phyloP scores from a whole-genome alignment of 2,329 filamentous ascomycete species.

The Ascochyta clinopodiicola region DNA sequence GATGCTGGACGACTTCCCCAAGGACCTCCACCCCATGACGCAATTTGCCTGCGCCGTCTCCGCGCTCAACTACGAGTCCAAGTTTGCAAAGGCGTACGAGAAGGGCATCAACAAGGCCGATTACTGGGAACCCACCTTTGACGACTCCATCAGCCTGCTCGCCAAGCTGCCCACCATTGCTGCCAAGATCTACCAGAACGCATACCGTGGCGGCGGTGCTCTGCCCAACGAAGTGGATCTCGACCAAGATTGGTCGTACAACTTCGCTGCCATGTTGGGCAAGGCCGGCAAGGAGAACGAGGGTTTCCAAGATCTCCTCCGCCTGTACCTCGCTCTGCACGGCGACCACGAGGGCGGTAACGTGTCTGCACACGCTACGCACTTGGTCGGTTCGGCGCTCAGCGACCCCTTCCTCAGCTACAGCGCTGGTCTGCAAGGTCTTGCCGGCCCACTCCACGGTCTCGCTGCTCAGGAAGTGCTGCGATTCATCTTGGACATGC shows the following conservation, averaged over 20 bases:
- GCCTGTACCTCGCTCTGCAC: constrained; percentile 93
- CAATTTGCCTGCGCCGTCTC: constrained; percentile 95
- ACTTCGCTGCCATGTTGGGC: constrained; percentile 95
- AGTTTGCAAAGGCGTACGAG: constrained; percentile 93
- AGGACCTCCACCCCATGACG: constrained; percentile 95
- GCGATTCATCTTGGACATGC: constrained; percentile 96
- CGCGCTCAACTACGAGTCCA: constrained; percentile 92
- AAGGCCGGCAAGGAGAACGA: constrained; percentile 87
- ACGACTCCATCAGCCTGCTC: constrained; percentile 90
- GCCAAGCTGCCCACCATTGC: constrained; percentile 97
- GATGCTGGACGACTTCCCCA: constrained; percentile 89
- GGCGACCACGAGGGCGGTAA: constrained; percentile 99
- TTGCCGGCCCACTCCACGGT: constrained; percentile 91
- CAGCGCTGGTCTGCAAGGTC: constrained; percentile 91
- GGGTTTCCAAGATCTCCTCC: constrained; percentile 92
- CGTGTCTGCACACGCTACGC: constrained; percentile 93
- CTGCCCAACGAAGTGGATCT: constrained; percentile 78
- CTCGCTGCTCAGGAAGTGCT: constrained; percentile 96
- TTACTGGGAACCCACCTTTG: constrained; percentile 98
- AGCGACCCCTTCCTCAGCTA: constrained; percentile 96
- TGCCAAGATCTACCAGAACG: constrained; percentile 95
- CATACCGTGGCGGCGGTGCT: constrained; percentile 75
- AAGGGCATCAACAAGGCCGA: constrained; percentile 90
- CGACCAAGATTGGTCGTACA: constrained; percentile 96
- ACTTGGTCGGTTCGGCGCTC: constrained; percentile 91